Evolutionary conservation across 768 basidiomycete species (phyloP).

Genomic region (Terana coerulea): DNA sequence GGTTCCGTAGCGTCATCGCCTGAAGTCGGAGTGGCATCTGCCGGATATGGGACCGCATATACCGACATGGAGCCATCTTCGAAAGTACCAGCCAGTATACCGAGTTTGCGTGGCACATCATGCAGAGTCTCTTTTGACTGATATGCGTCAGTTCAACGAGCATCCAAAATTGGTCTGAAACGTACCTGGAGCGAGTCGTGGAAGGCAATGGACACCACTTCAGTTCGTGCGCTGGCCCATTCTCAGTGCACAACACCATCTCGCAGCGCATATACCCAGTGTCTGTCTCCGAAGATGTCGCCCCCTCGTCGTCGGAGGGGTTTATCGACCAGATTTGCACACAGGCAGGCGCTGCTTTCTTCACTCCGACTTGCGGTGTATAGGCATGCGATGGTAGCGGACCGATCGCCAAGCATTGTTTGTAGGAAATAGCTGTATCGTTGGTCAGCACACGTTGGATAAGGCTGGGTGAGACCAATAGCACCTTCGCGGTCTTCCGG

Average conservation of each 20-base stretch:
- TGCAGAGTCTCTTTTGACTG: too few species aligned
- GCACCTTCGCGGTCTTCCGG: conserved; percentile 50
- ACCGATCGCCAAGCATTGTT: conserved; percentile 83
- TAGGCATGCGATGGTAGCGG: conserved; percentile 65
- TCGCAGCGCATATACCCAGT: conserved; percentile 67
- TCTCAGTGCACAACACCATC: conserved; percentile 81
- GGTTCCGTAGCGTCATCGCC: too few species aligned
- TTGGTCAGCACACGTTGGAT: neutral
- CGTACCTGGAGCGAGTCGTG: conserved; percentile 49
- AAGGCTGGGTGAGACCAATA: too few species aligned
- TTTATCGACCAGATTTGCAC: conserved; percentile 84
- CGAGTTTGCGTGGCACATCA: conserved; percentile 60
- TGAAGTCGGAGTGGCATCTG: conserved; percentile 41
- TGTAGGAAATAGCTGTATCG: conserved; percentile 44
- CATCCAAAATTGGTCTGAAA: conserved; percentile 22
- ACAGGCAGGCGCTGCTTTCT: conserved; percentile 49
- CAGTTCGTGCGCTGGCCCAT: conserved; percentile 72
- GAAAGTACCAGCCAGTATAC: conserved; percentile 80
- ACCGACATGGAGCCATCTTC: conserved; percentile 83
- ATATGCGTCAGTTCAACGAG: neutral
- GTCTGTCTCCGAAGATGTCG: too few species aligned
- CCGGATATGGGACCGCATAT: conserved; percentile 77
- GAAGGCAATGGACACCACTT: conserved; percentile 94
- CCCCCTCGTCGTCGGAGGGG: conserved; percentile 15
- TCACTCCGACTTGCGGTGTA: conserved; percentile 63